Evolutionary conservation across 1,284 basidiomycete genomes (phyloP).

Genomic region (Takashimella tepidaria): DNA sequence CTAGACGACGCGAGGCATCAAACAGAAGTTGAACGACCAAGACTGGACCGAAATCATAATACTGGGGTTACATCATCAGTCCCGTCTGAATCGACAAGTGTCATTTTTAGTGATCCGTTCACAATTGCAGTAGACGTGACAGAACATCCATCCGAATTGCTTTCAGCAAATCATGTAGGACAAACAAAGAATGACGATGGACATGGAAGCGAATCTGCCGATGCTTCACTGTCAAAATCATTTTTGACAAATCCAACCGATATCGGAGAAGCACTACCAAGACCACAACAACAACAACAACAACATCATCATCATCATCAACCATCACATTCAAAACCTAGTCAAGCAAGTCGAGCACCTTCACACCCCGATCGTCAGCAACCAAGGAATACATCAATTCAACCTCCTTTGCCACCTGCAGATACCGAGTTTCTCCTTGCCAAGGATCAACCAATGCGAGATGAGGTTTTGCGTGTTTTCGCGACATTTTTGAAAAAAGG

Average conservation of each 20-base stretch:
- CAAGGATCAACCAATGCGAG: constrained; percentile 29
- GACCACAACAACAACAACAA: too few species aligned
- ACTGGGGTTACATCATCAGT: background rate
- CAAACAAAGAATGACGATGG: background rate
- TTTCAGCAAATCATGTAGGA: too few species aligned
- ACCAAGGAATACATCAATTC: constrained; percentile 1
- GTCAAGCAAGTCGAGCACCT: too few species aligned
- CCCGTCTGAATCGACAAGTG: background rate
- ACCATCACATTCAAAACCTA: constrained; percentile 3
- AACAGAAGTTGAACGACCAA: background rate
- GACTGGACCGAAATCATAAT: background rate
- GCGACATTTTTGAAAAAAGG: constrained; percentile 31
- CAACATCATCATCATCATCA: too few species aligned
- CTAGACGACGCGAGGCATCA: constrained; percentile 15
- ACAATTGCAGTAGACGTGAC: constrained; percentile 5
- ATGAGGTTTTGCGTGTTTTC: constrained; percentile 30
- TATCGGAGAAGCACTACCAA: background rate
- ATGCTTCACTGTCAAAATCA: background rate
- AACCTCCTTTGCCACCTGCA: constrained; percentile 19
- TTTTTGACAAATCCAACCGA: background rate
- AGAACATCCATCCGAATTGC: too few species aligned
- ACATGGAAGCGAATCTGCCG: constrained; percentile 4
- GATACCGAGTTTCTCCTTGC: constrained; percentile 15
- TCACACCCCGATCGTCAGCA: too few species aligned
- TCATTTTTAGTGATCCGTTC: constrained; percentile 7